These are phyloP conservation scores for Penicillium malachiteum DNA, from an alignment of 495 filamentous ascomycete genomes.

Conservation along the genomic window DNA sequence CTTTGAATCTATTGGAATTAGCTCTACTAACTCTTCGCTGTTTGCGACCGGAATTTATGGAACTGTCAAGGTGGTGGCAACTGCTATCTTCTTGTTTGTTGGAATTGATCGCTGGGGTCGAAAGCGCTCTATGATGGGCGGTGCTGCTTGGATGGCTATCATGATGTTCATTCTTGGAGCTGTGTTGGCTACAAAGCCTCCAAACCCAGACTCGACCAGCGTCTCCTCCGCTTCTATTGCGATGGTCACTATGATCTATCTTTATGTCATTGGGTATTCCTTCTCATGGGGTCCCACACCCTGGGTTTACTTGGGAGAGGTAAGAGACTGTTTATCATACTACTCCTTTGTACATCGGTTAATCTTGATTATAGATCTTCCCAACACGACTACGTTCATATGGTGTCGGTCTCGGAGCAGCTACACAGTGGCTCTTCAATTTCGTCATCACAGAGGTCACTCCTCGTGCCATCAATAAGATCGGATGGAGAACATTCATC, in stretches of 20 bases:
- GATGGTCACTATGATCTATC: slow-evolving; percentile 55
- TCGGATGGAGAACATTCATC: slow-evolving; percentile 54
- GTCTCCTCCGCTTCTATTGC: slow-evolving; percentile 44
- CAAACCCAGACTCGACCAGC: slow-evolving; percentile 21
- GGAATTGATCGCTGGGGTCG: slow-evolving; percentile 70
- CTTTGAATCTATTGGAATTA: slow-evolving; percentile 48
- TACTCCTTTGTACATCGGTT: neutral
- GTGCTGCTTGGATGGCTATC: slow-evolving; percentile 62
- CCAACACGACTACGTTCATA: slow-evolving; percentile 67
- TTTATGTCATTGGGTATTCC: slow-evolving; percentile 49
- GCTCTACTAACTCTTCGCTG: slow-evolving; percentile 41
- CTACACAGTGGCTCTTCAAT: slow-evolving; percentile 49
- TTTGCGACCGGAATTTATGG: slow-evolving; percentile 55
- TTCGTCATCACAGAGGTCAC: slow-evolving; percentile 44
- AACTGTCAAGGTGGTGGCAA: slow-evolving; percentile 54
- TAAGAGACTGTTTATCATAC: slow-evolving; percentile 4
- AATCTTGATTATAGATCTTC: slow-evolving; percentile 56
- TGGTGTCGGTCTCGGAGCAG: slow-evolving; percentile 67
- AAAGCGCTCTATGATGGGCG: slow-evolving; percentile 65
- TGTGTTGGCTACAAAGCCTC: slow-evolving; percentile 51
- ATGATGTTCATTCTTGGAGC: slow-evolving; percentile 81
- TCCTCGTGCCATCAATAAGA: slow-evolving; percentile 41
- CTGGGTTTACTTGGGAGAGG: slow-evolving; percentile 56
- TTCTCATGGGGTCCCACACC: slow-evolving; percentile 45
- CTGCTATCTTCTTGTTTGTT: slow-evolving; percentile 61